Evolutionary conservation across 2,329 filamentous ascomycete species (phyloP).

Genomic region (Talaromyces marneffei): DNA sequence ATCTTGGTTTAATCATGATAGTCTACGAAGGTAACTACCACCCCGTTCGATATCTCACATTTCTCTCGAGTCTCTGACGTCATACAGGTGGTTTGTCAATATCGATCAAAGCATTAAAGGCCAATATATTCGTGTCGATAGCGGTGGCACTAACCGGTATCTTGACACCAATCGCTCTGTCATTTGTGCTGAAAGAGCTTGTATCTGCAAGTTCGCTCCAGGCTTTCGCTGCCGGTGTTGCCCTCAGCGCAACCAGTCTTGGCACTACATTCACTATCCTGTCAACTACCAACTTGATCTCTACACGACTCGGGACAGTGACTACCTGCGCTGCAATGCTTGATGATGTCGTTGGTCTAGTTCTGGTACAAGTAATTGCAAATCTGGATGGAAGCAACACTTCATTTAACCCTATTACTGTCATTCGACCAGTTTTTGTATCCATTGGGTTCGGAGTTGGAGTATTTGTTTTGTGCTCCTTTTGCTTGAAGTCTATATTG

Average conservation of each 20-base stretch:
- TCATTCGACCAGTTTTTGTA: slow-evolving; percentile 49
- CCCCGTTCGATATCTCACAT: background rate
- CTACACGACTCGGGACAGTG: slow-evolving; percentile 55
- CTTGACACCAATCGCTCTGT: slow-evolving; percentile 56
- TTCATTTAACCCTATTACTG: slow-evolving; percentile 27
- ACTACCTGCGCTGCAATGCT: slow-evolving; percentile 71
- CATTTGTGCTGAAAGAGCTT: slow-evolving; percentile 54
- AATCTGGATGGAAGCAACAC: slow-evolving; percentile 48
- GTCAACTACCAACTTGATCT: slow-evolving; percentile 54
- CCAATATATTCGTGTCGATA: slow-evolving; percentile 56
- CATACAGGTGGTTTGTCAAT: slow-evolving; percentile 48
- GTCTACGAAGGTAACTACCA: slow-evolving; percentile 58
- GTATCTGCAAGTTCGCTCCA: slow-evolving; percentile 50
- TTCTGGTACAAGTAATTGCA: slow-evolving; percentile 71
- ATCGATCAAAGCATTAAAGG: slow-evolving; percentile 49
- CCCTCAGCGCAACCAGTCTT: slow-evolving; percentile 67
- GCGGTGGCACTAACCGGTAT: slow-evolving; percentile 63
- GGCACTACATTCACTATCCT: slow-evolving; percentile 65
- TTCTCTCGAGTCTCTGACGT: background rate
- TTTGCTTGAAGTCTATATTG: slow-evolving; percentile 2
- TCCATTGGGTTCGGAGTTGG: slow-evolving; percentile 35
- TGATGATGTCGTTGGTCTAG: slow-evolving; percentile 71
- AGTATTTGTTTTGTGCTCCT: slow-evolving; percentile 24
- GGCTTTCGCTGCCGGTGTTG: slow-evolving; percentile 66
- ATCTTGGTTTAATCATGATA: slow-evolving; percentile 65